These are phyloP conservation scores for Acidiella bohemica DNA, from an alignment of 495 filamentous ascomycete genomes.

Conservation along the genomic window DNA sequence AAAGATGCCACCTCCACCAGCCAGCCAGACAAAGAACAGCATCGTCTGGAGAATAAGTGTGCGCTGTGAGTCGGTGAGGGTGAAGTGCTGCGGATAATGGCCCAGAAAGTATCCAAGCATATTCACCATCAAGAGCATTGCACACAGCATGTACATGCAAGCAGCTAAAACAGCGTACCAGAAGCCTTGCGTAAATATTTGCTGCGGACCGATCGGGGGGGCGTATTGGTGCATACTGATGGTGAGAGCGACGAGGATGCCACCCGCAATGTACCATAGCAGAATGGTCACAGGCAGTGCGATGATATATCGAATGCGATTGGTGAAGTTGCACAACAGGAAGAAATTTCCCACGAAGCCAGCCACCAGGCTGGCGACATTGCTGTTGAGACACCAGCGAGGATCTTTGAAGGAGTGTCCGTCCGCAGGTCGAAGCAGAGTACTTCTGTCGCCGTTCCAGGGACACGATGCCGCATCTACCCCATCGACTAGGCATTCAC, in stretches of 20 bases:
- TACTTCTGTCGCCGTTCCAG: constrained; percentile 1
- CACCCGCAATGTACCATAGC: constrained; percentile 52
- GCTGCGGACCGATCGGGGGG: constrained; percentile 41
- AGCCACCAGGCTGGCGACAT: constrained; percentile 49
- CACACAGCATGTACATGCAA: constrained; percentile 49
- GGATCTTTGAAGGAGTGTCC: constrained; percentile 33
- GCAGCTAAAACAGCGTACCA: constrained; percentile 66
- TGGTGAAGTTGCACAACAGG: constrained; percentile 74
- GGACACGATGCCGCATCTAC: constrained; percentile 1
- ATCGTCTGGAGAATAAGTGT: constrained; percentile 54
- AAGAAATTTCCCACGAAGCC: constrained; percentile 60
- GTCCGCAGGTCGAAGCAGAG: constrained; percentile 27
- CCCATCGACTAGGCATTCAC: constrained; percentile 32
- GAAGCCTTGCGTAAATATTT: constrained; percentile 60
- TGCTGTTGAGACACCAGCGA: constrained; percentile 36
- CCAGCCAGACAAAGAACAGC: constrained; percentile 48
- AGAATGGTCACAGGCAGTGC: constrained; percentile 56
- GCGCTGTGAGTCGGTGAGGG: constrained; percentile 57
- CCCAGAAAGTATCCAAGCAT: constrained; percentile 67
- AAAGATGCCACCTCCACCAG: constrained; percentile 47
- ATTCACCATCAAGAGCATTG: constrained; percentile 55
- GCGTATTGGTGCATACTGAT: constrained; percentile 46
- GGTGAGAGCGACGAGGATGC: constrained; percentile 48
- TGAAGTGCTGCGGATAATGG: constrained; percentile 64
- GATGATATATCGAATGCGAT: constrained; percentile 62